phyloP scores from a whole-genome alignment of 2,329 filamentous ascomycete genomes.

The Hansfordia pulvinata region DNA sequence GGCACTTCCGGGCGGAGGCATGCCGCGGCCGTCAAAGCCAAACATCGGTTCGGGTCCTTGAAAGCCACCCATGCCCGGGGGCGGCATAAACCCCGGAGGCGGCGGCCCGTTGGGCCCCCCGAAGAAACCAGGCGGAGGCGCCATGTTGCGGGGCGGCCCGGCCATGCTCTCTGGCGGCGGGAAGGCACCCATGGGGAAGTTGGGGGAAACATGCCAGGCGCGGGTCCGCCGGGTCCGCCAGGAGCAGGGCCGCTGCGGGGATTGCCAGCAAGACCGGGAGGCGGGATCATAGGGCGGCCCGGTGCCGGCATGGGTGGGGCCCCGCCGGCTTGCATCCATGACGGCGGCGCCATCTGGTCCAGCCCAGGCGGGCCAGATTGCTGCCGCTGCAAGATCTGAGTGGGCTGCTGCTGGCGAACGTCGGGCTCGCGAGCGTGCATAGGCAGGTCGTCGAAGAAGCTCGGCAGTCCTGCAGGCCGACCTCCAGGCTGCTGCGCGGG shows the following conservation, averaged over 20 bases:
- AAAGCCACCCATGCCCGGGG: conserved; percentile 40
- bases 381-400: conserved; percentile 52
- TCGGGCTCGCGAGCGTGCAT: conserved; percentile 36
- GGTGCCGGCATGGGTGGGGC: conserved; percentile 28
- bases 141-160: conserved; percentile 24
- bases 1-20: conserved; percentile 32
- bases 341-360: conserved; percentile 41
- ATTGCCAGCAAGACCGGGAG: conserved; percentile 39
- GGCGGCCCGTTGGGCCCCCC: conserved; percentile 30
- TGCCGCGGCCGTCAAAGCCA: conserved; percentile 41
- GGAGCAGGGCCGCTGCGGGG: conserved; percentile 36
- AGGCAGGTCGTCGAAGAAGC: conserved; percentile 36
- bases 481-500: conserved; percentile 18
- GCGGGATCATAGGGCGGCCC: conserved; percentile 42
- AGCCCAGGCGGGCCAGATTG: conserved; percentile 46
- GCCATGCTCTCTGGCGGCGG: conserved; percentile 39
- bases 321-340: conserved; percentile 30
- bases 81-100: conserved; percentile 37
- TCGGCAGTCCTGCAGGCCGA: conserved; percentile 25
- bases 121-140: conserved; percentile 45
- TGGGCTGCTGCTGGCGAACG: conserved; percentile 36
- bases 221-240: too few species aligned
- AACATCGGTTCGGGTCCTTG: conserved; percentile 39
- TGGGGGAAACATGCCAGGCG: conserved; percentile 50
- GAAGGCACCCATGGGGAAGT: conserved; percentile 38